Evolutionary conservation across 75 land plant species (phyloP), one percentile per base, ranked within the genome.

Genomic region (Picea glauca): DNA sequence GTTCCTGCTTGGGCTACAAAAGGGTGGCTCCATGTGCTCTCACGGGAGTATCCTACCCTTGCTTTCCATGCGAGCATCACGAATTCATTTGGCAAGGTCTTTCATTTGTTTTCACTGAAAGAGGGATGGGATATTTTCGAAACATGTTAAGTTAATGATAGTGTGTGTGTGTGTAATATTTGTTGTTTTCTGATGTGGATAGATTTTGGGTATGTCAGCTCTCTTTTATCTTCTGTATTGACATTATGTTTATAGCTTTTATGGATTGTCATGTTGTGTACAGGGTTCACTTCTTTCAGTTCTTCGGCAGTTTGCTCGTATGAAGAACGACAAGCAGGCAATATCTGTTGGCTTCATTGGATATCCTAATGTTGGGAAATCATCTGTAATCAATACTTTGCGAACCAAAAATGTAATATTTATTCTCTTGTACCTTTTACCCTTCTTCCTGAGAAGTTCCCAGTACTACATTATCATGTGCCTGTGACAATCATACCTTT

Each of bases 61-160:
- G 99, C 99, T 75, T 97, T 97, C 80, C 99, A 97, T 91, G 99
- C 95, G 17, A 94, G 98, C 85, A 88, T 94, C 77, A 97, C 89
- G 62, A 94, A 96, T 64, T 90, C 99, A 6, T 96, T 94, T 87
- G 99, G 99, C 78, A 96, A 96, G 94, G 99, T 88, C 80, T 50
- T 60, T 31, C 67, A 58, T 17, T 76, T 72, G 14, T 30, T 3
- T 23, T 66, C 54, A 46, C 50, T 70, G 73, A 70, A 7, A 38
- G 50, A 43, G 23, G 7, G n/a, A 7, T 70, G 38, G 12, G 73
- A 70, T 70, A 21, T 43, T 15, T 40, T 40, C 23, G 73, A 70
- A 40, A 18, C 46, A 20, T 12, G n/a, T 8, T 70, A 20, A 4
- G 70, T 5, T 70, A 43, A 70, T 70, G 18, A 70, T 40, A 35